A percentile compares a stretch with the other conserved stretches of the same genome.
Conservation (phyloP, 345 rosid species). For the Lenwebbia sp. region DNA sequence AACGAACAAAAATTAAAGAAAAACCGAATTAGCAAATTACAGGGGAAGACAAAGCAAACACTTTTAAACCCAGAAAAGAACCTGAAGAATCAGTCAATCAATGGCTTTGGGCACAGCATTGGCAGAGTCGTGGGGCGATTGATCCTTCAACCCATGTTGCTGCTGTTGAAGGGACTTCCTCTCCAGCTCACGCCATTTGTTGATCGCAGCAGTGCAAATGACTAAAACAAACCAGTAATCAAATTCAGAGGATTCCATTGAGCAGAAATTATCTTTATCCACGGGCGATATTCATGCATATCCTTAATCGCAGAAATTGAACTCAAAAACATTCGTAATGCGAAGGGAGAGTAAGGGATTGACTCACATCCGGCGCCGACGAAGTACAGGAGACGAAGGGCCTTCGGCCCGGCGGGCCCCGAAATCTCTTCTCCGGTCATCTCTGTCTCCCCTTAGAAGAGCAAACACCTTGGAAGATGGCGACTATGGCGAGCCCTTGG, state of each 20-base stretch:
- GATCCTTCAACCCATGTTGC: slow-evolving; percentile 13
- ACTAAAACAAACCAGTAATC: slow-evolving; percentile 11
- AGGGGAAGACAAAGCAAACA: neutral
- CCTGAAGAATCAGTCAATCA: slow-evolving; percentile 16
- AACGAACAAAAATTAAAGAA: neutral
- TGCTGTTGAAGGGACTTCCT: slow-evolving; percentile 31
- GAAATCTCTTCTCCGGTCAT: slow-evolving; percentile 35
- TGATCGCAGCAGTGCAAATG: slow-evolving; percentile 44
- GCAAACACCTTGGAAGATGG: neutral
- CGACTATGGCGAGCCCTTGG: neutral
- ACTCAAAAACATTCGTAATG: neutral
- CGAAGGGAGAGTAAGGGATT: neutral
- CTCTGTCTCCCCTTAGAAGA: neutral
- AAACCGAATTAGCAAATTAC: neutral
- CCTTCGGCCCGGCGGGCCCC: slow-evolving; percentile 60
- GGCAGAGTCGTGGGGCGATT: slow-evolving; percentile 9
- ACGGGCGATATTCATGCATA: neutral
- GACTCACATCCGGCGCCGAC: slow-evolving; percentile 75
- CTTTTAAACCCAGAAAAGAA: neutral
- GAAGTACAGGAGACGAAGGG: slow-evolving; percentile 42
- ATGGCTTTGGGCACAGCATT: slow-evolving; percentile 21
- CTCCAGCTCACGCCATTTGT: slow-evolving; percentile 68
- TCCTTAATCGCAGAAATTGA: neutral
- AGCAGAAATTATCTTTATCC: neutral
- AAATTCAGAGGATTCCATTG: neutral